Evolutionary conservation across 2,329 filamentous ascomycete species (phyloP).

Genomic region (Xylaria sp.): DNA sequence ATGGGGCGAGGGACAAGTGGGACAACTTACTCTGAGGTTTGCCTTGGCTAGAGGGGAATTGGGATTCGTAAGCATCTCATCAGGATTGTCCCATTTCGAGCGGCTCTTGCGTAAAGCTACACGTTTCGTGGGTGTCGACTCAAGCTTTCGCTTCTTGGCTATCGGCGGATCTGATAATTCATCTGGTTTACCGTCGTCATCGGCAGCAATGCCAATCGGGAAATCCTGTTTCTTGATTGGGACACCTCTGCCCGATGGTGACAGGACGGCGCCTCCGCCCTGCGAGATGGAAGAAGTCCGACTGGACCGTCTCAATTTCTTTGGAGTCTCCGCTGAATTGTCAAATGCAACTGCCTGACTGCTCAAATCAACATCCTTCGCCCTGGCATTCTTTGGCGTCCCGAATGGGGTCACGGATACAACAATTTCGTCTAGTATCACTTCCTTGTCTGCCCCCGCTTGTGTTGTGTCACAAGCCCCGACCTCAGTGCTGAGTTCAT

Average conservation of each 20-base stretch:
- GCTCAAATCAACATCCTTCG: background rate
- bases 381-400: background rate
- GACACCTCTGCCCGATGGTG: conserved; percentile 17
- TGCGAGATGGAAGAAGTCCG: conserved; percentile 31
- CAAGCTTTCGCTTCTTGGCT: conserved; percentile 42
- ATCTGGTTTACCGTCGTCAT: conserved; percentile 30
- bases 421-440: conserved; percentile 18
- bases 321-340: conserved; percentile 1
- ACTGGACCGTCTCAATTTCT: background rate
- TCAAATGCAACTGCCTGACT: background rate
- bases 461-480: background rate
- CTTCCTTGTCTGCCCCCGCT: conserved; percentile 2
- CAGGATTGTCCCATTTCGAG: conserved; percentile 45
- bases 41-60: conserved; percentile 50
- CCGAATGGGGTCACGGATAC: conserved; percentile 1
- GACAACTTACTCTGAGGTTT: conserved; percentile 50
- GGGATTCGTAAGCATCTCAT: conserved; percentile 51
- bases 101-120: conserved; percentile 42
- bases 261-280: conserved; percentile 6
- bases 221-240: conserved; percentile 35
- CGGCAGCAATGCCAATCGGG: conserved; percentile 14
- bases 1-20: background rate
- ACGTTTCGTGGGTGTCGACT: conserved; percentile 42
- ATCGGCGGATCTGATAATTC: conserved; percentile 35
- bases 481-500: conserved; percentile 28